phyloP scores from a whole-genome alignment of 2,329 filamentous ascomycete genomes.

The Fusarium ambrosium region DNA sequence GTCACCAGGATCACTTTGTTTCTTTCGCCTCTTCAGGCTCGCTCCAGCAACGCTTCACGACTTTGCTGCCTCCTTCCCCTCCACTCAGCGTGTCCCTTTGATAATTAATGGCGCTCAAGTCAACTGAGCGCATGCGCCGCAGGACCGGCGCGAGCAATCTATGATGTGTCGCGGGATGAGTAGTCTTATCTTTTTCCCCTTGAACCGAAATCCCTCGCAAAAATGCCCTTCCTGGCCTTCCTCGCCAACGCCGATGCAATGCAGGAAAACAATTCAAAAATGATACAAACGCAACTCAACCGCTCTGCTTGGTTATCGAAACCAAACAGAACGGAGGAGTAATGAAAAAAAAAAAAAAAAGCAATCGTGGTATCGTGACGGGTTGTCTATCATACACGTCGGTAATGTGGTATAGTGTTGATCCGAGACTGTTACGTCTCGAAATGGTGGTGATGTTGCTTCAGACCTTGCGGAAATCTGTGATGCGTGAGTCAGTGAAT shows the following conservation, averaged over 20 bases:
- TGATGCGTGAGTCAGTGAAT: conserved; percentile 1
- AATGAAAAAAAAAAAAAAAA: conserved; percentile 48
- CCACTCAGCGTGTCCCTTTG: conserved; percentile 43
- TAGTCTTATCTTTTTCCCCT: conserved; percentile 54
- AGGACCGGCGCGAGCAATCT: conserved; percentile 54
- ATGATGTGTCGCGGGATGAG: conserved; percentile 56
- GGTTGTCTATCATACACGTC: conserved; percentile 58
- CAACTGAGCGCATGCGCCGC: conserved; percentile 44
- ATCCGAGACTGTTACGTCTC: conserved; percentile 7
- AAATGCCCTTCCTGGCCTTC: conserved; percentile 49
- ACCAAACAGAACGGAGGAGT: conserved; percentile 33
- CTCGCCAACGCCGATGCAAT: conserved; percentile 72
- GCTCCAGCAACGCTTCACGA: conserved; percentile 19
- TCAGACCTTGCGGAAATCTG: conserved; percentile 72
- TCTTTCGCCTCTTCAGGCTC: conserved; percentile 19
- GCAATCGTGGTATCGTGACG: conserved; percentile 64
- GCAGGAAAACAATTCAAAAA: conserved; percentile 57
- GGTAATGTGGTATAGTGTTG: conserved; percentile 38
- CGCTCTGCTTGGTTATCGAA: conserved; percentile 36
- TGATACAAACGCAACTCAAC: conserved; percentile 53
- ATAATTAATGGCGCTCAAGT: conserved; percentile 50
- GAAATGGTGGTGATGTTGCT: conserved; percentile 16
- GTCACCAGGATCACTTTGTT: conserved; percentile 13
- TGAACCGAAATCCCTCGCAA: conserved; percentile 49
- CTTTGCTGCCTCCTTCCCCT: conserved; percentile 26